Conservation (phyloP, 805 yeast genomes). For the Lipomyces oligophaga region DNA sequence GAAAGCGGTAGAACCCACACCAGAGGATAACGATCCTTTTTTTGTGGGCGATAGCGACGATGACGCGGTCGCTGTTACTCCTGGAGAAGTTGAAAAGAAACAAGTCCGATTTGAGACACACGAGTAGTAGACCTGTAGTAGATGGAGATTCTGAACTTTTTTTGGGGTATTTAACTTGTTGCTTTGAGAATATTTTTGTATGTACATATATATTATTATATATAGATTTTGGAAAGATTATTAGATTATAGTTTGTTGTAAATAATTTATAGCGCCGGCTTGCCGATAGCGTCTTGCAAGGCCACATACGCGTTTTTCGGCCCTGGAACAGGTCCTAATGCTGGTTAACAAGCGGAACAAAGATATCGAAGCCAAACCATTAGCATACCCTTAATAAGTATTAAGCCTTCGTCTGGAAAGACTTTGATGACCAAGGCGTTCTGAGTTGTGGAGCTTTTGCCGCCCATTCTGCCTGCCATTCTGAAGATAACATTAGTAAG, state of each 20-base stretch:
- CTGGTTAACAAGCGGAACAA: not conserved
- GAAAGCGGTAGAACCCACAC: conserved; percentile 40
- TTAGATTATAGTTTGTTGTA: not conserved
- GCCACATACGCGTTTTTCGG: conserved; percentile 71
- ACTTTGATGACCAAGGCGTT: conserved; percentile 74
- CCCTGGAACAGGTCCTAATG: conserved; percentile 75
- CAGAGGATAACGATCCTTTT: conserved; percentile 48
- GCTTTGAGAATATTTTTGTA: not conserved
- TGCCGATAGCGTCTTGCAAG: conserved; percentile 68
- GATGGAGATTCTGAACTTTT: not conserved
- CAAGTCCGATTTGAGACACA: conserved; percentile 21
- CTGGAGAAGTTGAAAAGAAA: conserved; percentile 16
- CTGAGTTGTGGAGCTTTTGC: conserved; percentile 63
- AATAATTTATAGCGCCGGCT: conserved; percentile 4
- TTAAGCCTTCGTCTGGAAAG: conserved; percentile 74
- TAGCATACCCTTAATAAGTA: conserved; percentile 61
- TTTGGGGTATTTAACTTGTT: not conserved
- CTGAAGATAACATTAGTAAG: not conserved
- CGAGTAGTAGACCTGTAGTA: conserved; percentile 2
- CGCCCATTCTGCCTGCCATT: conserved; percentile 98
- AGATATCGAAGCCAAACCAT: too few relatives aligned
- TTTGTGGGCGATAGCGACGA: conserved; percentile 52
- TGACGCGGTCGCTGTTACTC: conserved; percentile 27
- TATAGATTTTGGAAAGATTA: not conserved
- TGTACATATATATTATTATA: not conserved